A percentile compares a stretch with the other conserved stretches of the same genome.
phyloP scores from a whole-genome alignment of 345 rosid species.

The Eucalyptus guilfoylei region DNA sequence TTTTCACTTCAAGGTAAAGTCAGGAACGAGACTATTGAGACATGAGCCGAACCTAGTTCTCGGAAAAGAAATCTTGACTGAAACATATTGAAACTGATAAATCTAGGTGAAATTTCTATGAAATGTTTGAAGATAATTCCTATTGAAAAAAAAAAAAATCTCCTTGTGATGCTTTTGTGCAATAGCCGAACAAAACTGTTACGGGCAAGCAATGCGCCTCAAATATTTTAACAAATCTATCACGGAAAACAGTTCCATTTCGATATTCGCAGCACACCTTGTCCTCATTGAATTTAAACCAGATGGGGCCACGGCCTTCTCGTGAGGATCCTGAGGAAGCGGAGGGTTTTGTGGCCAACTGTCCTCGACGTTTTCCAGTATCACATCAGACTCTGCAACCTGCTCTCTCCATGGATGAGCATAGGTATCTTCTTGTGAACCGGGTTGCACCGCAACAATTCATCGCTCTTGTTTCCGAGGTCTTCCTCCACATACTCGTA shows the following conservation, averaged over 20 bases:
- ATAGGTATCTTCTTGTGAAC: conserved; percentile 21
- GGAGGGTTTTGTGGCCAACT: conserved; percentile 11
- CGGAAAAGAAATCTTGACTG: not conserved
- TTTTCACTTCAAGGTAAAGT: not conserved
- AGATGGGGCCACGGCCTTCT: conserved; percentile 9
- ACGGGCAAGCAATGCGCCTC: not conserved
- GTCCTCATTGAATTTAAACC: conserved; percentile 15
- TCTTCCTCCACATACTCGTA: conserved; percentile 12
- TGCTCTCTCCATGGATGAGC: conserved; percentile 18
- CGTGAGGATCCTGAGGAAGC: conserved; percentile 9
- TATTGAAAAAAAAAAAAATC: not conserved
- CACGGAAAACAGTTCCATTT: not conserved
- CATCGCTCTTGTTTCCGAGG: conserved; percentile 7
- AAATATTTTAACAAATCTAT: not conserved
- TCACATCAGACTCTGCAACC: conserved; percentile 12
- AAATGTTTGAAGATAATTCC: not conserved
- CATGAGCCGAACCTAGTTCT: not conserved
- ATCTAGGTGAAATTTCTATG: not conserved
- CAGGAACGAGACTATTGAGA: not conserved
- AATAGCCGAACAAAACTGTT: not conserved
- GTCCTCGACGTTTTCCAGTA: conserved; percentile 18
- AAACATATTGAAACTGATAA: not conserved
- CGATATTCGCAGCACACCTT: not conserved
- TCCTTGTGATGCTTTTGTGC: not conserved
- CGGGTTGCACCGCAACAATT: conserved; percentile 11